Evolutionary conservation across 306 rosid species (phyloP), one percentile per base, ranked within the genome.

Genomic region (Astragalus glycyphyllos): DNA sequence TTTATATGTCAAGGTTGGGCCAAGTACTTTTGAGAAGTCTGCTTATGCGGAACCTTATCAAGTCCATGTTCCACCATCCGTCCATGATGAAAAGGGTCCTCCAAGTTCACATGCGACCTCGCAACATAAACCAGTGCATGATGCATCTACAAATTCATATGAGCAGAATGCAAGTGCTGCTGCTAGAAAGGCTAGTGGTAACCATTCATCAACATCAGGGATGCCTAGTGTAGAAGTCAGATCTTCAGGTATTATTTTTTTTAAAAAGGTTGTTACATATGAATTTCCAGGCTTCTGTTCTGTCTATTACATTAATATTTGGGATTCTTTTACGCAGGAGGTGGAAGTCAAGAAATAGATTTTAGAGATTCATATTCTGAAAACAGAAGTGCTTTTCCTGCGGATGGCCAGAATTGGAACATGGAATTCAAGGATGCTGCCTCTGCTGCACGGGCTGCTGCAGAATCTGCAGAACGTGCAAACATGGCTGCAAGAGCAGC

Each of bases 401-500:
- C 8, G 3, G 79, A 76, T 48, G 73, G 78, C 78, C 85, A 77
- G 69, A 80, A 79, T 45, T 83, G 91, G 90, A 86, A 76, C 78
- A 82, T 89, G 96, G 85, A 86, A 67, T 94, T 94, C 63, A 89
- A 85, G 83, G 99, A 94, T 83, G 99, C 96, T 64, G 84, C 96
- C 68, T 86, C 97, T 70, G 99, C 99, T 42, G 99, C 99, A 0
- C 90, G 83, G 88, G 97, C 92, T 54, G 99, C 99, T 65, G 97
- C 99, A 61, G 97, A 91, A 81, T 89, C 99, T 68, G 99, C 99
- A 4, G 97, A 94, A 73, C 88, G 13, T 45, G 99, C 99, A 47
- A 85, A 92, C 78, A 67, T 86, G 84, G 99, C 99, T 79, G 99
- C 99, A 58, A 84, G 96, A 80, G 99, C 99, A 80, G 99, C 99